Percentiles rank a stretch among this genome's conserved stretches.
Conservation (phyloP, 2,329 filamentous ascomycete genomes). For the Epichloe uncinata region DNA sequence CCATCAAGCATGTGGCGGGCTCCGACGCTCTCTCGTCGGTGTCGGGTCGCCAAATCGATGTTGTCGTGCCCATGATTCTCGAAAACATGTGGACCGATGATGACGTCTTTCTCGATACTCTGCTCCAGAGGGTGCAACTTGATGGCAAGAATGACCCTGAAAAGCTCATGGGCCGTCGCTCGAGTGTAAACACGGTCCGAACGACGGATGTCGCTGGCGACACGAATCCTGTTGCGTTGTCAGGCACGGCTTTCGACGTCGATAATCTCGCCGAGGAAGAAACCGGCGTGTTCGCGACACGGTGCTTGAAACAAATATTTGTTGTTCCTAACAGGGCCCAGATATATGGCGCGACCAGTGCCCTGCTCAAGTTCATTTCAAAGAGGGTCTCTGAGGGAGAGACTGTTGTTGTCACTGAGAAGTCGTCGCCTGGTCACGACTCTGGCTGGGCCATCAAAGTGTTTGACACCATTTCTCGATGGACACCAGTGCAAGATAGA, state of each 20-base stretch:
- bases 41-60: constrained; percentile 60
- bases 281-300: constrained; percentile 69
- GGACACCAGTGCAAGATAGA: constrained; percentile 88
- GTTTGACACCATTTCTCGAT: constrained; percentile 66
- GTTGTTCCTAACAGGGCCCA: constrained; percentile 69
- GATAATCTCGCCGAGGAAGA: constrained; percentile 85
- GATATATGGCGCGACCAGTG: constrained; percentile 60
- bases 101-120: constrained; percentile 52
- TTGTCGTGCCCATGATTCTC: constrained; percentile 73
- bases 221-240: constrained; percentile 57
- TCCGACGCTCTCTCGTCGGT: constrained; percentile 69
- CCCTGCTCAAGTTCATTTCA: constrained; percentile 63
- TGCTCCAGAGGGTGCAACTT: constrained; percentile 53
- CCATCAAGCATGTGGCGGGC: constrained; percentile 67
- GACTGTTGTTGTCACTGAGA: constrained; percentile 36
- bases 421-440: constrained; percentile 27
- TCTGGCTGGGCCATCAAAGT: constrained; percentile 71
- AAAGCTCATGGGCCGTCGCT: constrained; percentile 49
- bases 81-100: constrained; percentile 73
- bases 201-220: constrained; percentile 48
- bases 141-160: constrained; percentile 58
- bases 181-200: constrained; percentile 66
- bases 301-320: constrained; percentile 79
- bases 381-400: constrained; percentile 40
- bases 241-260: constrained; percentile 71